Percentiles rank a stretch among this genome's conserved stretches.
Conservation (phyloP, 2,329 filamentous ascomycete species). For the Diaporthe sp. region DNA sequence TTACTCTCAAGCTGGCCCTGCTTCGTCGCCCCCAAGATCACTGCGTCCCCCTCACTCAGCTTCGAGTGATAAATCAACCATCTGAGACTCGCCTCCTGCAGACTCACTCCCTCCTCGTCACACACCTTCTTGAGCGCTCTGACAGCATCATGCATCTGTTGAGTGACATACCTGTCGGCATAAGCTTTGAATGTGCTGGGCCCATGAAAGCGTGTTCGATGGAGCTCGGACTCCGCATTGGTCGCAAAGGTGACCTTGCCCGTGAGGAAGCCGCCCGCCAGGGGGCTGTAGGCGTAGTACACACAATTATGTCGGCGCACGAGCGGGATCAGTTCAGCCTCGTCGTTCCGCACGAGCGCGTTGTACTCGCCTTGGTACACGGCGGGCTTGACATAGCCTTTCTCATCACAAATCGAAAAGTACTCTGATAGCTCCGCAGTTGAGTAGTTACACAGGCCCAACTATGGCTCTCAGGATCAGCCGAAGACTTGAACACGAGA, state of each 20-base stretch:
- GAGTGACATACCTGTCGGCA: not conserved
- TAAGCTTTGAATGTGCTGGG: slow-evolving; percentile 1
- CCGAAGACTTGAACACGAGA: not conserved
- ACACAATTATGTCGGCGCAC: slow-evolving; percentile 47
- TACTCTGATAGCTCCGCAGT: slow-evolving; percentile 50
- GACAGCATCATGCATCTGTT: slow-evolving; percentile 10
- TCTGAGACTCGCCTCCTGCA: slow-evolving; percentile 11
- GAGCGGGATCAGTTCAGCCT: slow-evolving; percentile 47
- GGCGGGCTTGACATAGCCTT: slow-evolving; percentile 47
- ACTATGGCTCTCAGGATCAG: slow-evolving; percentile 30
- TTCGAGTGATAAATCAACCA: slow-evolving; percentile 10
- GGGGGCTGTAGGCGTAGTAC: slow-evolving; percentile 53
- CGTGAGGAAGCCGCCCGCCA: slow-evolving; percentile 68
- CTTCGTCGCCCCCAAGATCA: slow-evolving; percentile 52
- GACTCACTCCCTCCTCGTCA: not conserved
- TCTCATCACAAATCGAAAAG: slow-evolving; percentile 45
- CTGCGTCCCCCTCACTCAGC: slow-evolving; percentile 43
- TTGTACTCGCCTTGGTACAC: slow-evolving; percentile 55
- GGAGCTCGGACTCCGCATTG: slow-evolving; percentile 12
- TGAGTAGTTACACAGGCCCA: slow-evolving; percentile 54
- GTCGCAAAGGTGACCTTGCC: slow-evolving; percentile 14
- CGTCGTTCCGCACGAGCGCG: slow-evolving; percentile 47
- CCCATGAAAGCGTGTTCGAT: not conserved
- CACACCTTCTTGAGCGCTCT: slow-evolving; percentile 8
- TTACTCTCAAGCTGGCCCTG: slow-evolving; percentile 44